phyloP scores from a whole-genome alignment of 164 flowering plant genomes.

The Houttuynia cordata region DNA sequence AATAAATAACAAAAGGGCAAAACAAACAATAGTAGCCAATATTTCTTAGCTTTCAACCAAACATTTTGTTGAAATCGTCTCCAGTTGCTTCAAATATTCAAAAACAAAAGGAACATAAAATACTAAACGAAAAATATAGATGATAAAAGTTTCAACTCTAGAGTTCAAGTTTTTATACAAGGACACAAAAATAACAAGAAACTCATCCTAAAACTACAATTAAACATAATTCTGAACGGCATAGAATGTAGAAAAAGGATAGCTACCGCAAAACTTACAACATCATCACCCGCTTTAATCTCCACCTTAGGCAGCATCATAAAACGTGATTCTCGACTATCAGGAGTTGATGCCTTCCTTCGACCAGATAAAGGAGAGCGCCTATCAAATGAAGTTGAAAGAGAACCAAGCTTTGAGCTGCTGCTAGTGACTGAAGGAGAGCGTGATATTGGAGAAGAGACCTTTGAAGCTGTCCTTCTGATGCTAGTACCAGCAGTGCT shows the following conservation, averaged over 20 bases:
- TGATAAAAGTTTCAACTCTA: too few relatives aligned
- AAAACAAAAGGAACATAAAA: too few relatives aligned
- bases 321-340: conserved; percentile 72
- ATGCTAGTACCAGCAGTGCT: conserved; percentile 40
- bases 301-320: conserved; percentile 92
- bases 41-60: too few relatives aligned
- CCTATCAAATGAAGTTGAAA: conserved; percentile 50
- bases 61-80: too few relatives aligned
- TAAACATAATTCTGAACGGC: background rate
- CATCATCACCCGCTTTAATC: conserved; percentile 80
- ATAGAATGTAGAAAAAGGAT: background rate
- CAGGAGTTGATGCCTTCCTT: conserved; percentile 49
- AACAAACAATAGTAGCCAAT: too few relatives aligned
- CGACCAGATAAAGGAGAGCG: conserved; percentile 50
- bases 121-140: too few relatives aligned
- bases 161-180: too few relatives aligned
- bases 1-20: too few relatives aligned
- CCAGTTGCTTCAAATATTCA: too few relatives aligned
- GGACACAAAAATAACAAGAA: too few relatives aligned
- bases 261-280: conserved; percentile 36
- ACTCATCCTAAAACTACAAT: too few relatives aligned
- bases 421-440: conserved; percentile 59
- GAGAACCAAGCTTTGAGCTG: conserved; percentile 38
- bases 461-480: conserved; percentile 40
- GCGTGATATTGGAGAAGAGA: conserved; percentile 40